Conservation (phyloP, 1,139 yeast species). For the Nakaseomyces bracarensis region DNA sequence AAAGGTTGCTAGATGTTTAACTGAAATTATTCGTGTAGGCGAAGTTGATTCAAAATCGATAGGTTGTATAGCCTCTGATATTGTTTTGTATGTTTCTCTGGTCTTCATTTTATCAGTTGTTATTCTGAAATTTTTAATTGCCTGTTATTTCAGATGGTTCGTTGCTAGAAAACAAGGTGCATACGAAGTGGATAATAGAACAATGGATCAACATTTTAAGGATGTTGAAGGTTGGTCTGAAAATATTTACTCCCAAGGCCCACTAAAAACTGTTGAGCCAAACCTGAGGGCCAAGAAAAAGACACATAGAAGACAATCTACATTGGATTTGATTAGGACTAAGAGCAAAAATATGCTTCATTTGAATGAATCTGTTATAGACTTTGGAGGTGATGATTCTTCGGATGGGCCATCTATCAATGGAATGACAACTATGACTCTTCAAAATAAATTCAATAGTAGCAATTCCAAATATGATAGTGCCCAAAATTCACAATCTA, state of each 20-base stretch:
- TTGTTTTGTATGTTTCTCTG: conserved; percentile 72
- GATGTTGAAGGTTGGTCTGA: conserved; percentile 79
- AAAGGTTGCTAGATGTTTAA: conserved; percentile 67
- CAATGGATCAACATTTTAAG: conserved; percentile 44
- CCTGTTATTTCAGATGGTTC: conserved; percentile 84
- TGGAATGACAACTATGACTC: conserved; percentile 34
- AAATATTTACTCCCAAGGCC: conserved; percentile 44
- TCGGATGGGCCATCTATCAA: conserved; percentile 1
- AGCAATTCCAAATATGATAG: conserved; percentile 8
- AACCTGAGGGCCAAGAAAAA: conserved; percentile 23
- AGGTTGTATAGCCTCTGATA: conserved; percentile 90
- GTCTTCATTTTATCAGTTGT: conserved; percentile 80
- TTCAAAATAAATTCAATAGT: conserved; percentile 26
- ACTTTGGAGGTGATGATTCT: conserved; percentile 7
- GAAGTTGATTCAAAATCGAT: conserved; percentile 80
- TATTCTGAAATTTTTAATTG: conserved; percentile 65
- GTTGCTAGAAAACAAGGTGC: conserved; percentile 78
- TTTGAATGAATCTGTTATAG: conserved; percentile 13
- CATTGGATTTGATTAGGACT: conserved; percentile 8
- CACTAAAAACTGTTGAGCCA: conserved; percentile 45
- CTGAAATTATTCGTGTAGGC: conserved; percentile 87
- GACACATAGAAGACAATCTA: conserved; percentile 10
- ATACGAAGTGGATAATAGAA: conserved; percentile 46
- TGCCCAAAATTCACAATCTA: conserved; percentile 11
- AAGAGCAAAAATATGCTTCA: conserved; percentile 20